Base-by-base conservation (phyloP, 139 green algal species). In the Picochlorum sp. region DNA sequence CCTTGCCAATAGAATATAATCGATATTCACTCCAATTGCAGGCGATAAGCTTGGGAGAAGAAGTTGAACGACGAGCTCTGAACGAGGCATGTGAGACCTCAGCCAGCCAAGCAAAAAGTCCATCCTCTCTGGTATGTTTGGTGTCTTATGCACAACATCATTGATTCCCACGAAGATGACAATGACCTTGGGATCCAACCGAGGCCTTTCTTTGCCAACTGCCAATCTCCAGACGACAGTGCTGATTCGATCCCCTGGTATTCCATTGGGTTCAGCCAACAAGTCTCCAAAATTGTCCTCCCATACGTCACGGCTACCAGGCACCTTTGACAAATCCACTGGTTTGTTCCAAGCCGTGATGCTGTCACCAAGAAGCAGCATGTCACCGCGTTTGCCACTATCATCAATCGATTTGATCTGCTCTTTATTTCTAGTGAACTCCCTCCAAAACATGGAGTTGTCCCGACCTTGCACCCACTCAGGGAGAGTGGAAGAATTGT, bases 121-220 rank as follows among this genome's bases (percentile, higher is more conserved):
- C 51, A 59, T 59, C 20, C 51, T 59, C 26, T 30, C 23, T 30
- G 51, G n/a, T 34, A 59, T 59, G 13, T 59, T 34, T 59, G 51
- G 51, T 7, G 51, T 38, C 13, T 59, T 59, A 4, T 59, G 51
- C 21, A 59, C 51, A 13, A 59, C 51, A 34, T 59, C 51, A 34
- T 59, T 59, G 20, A 59, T 59, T 59, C 51, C 51, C 15, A 34
- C 20, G 23, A 59, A 59, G 23, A 59, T 41, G 4, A 59, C 26
- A 59, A 30, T 18, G 13, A 59, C 51, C 14, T 34, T 30, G 23
- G 51, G 51, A 34, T 59, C 51, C 7, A 59, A 28, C 7, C 5
- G 13, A 15, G 51, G 51, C 20, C 20, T 30, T 23, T 59, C 51
- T 34, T 34, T 14, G 21, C 20, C 20, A 34, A 59, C 13, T n/a